Evolutionary conservation across 2,329 filamentous ascomycete genomes (phyloP), one percentile per base, ranked within the genome.

Genomic region (Massarina eburnea): DNA sequence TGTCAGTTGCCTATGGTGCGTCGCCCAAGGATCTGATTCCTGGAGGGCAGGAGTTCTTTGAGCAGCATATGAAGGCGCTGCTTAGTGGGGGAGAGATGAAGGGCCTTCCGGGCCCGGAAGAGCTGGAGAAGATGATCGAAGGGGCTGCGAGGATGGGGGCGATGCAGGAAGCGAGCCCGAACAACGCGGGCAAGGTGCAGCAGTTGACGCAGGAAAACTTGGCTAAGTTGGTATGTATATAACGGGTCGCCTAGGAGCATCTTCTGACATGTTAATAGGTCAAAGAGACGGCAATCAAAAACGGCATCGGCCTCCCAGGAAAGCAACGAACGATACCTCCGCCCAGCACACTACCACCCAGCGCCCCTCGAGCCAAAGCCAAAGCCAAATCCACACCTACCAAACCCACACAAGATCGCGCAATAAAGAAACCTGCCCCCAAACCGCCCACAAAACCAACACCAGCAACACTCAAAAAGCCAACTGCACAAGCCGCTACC

Each of bases 1-100:
- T 78, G 17, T 74, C 71, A 2, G 68, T 72, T 10, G 68, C 76
- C 3, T 75, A 78, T 38, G 62, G 64, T 55, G 63, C 67, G 3
- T 70, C 67, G 4, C 66, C 67, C 8, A 57, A 51, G 19, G 67
- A 70, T 39, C 56, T 55, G 3, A 64, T 69, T 41, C 66, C 67
- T 1, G 66, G 66, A 3, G 67, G 64, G 1, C 62, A 58, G 15
- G 55, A 68, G 18, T 67, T 67, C 30, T 64, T 70, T 38, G 61
- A 67, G 40, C 61, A 68, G 15, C 61, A 66, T 44, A 65, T 69
- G 56, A 64, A 67, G 33, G 51, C 57, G 8, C 36, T 69, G 2
- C 33, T 70, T 4, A 52, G 57, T 1, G 61, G 59, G 10, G 65
- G 65, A 3, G 66, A 68, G 8, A 49, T 68, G 47, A 66, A 64